Conservation (phyloP, 2,329 filamentous ascomycete genomes). For the Ilyonectria destructans region DNA sequence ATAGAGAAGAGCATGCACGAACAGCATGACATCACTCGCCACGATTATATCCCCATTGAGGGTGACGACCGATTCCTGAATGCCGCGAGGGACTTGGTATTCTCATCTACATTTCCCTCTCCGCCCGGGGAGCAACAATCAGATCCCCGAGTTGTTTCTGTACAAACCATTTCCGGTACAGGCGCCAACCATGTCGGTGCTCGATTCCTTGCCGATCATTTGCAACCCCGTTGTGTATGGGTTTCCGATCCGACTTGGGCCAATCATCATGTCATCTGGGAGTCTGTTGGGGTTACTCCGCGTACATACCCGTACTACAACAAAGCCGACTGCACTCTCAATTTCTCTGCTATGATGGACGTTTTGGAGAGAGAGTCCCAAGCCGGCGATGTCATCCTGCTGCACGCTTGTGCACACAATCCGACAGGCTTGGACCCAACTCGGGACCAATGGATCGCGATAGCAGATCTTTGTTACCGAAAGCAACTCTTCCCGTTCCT, state of each 20-base stretch:
- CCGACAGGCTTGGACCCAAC: slow-evolving; percentile 97
- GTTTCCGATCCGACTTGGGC: slow-evolving; percentile 97
- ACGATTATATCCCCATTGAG: slow-evolving; percentile 45
- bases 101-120: slow-evolving; percentile 16
- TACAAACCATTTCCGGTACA: slow-evolving; percentile 97
- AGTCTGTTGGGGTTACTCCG: slow-evolving; percentile 84
- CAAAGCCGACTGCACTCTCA: slow-evolving; percentile 87
- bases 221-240: slow-evolving; percentile 86
- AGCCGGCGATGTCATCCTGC: slow-evolving; percentile 85
- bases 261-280: slow-evolving; percentile 98
- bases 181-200: slow-evolving; percentile 94
- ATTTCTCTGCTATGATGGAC: slow-evolving; percentile 89
- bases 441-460: slow-evolving; percentile 92
- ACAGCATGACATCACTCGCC: slow-evolving; percentile 32
- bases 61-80: slow-evolving; percentile 40
- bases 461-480: slow-evolving; percentile 81
- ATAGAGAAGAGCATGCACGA: slow-evolving; percentile 41
- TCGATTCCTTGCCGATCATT: slow-evolving; percentile 91
- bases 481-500: slow-evolving; percentile 97
- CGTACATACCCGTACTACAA: slow-evolving; percentile 95
- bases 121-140: not conserved
- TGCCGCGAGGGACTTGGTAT: slow-evolving; percentile 39
- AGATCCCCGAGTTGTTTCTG: slow-evolving; percentile 61
- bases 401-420: slow-evolving; percentile 98
- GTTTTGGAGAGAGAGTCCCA: slow-evolving; percentile 78